phyloP scores from a whole-genome alignment of 1,139 yeast species.

The Debaryomyces robertsiae region DNA sequence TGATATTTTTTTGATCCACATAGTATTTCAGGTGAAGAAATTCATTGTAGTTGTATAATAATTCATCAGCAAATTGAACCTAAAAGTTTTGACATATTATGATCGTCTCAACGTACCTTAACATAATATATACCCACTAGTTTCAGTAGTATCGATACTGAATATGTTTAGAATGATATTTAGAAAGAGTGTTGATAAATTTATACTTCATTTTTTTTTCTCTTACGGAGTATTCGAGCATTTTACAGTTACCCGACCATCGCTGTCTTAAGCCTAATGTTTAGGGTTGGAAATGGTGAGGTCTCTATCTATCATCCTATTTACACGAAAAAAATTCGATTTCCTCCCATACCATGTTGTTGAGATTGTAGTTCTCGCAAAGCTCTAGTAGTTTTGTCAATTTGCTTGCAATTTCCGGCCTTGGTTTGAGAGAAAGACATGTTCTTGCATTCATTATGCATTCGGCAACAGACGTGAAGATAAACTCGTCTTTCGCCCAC shows the following conservation, averaged over 20 bases:
- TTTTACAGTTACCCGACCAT: conserved; percentile 8
- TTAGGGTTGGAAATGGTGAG: conserved; percentile 6
- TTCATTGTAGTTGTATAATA: conserved; percentile 45
- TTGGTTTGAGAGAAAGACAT: not conserved
- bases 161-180: no score
- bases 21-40: conserved; percentile 67
- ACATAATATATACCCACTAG: no score
- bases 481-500: conserved; percentile 23
- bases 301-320: conserved; percentile 2
- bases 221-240: not conserved
- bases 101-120: no score
- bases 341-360: conserved; percentile 1
- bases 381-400: not conserved
- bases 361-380: not conserved
- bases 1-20: conserved; percentile 58
- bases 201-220: not conserved
- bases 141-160: no score
- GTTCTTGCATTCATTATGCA: conserved; percentile 8
- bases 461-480: conserved; percentile 14
- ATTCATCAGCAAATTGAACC: conserved; percentile 36
- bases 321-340: conserved; percentile 3
- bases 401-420: not conserved
- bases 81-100: no score
- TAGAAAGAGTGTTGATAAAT: no score
- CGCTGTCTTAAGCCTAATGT: not conserved